Percentiles rank a stretch among this genome's conserved stretches.
Evolutionary conservation across 2,329 filamentous ascomycete genomes (phyloP).

Genomic region (Aspergillus arachidicola): DNA sequence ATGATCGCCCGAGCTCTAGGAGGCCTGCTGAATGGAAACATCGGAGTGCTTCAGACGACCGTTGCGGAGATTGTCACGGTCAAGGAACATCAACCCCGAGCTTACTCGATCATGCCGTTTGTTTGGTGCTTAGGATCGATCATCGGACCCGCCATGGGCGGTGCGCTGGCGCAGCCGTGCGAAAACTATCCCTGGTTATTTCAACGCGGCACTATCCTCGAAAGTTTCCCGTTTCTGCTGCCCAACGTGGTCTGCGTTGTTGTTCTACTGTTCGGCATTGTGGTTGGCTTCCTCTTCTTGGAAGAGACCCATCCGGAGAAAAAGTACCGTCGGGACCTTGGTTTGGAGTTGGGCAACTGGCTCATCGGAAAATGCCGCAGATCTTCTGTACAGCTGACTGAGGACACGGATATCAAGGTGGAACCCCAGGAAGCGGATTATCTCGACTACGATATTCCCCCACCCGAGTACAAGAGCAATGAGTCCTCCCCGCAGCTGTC

Average conservation of each 20-base stretch:
- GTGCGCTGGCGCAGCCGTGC: conserved; percentile 84
- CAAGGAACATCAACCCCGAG: conserved; percentile 90
- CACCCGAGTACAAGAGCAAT: conserved; percentile 68
- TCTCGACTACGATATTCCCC: conserved; percentile 64
- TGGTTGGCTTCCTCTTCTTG: conserved; percentile 80
- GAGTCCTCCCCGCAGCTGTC: conserved; percentile 56
- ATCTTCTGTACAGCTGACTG: conserved; percentile 31
- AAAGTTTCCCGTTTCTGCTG: conserved; percentile 83
- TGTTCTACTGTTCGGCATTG: conserved; percentile 75
- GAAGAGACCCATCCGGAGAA: conserved; percentile 91
- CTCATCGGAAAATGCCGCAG: conserved; percentile 50
- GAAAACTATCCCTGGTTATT: conserved; percentile 78
- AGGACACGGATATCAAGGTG: conserved; percentile 53
- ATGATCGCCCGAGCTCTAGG: conserved; percentile 86
- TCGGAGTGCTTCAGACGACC: conserved; percentile 92
- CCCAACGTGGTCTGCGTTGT: conserved; percentile 87
- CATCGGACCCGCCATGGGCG: conserved; percentile 87
- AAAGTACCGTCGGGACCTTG: conserved; percentile 74
- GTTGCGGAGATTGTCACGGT: conserved; percentile 91
- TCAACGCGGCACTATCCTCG: conserved; percentile 73
- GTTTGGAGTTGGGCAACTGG: conserved; percentile 74
- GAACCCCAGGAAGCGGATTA: conserved; percentile 41
- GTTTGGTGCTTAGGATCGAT: conserved; percentile 98
- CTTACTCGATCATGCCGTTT: conserved; percentile 96
- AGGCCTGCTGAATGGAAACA: conserved; percentile 92